phyloP scores from a whole-genome alignment of 2,329 filamentous ascomycete species.

The Aureobasidium sp. region DNA sequence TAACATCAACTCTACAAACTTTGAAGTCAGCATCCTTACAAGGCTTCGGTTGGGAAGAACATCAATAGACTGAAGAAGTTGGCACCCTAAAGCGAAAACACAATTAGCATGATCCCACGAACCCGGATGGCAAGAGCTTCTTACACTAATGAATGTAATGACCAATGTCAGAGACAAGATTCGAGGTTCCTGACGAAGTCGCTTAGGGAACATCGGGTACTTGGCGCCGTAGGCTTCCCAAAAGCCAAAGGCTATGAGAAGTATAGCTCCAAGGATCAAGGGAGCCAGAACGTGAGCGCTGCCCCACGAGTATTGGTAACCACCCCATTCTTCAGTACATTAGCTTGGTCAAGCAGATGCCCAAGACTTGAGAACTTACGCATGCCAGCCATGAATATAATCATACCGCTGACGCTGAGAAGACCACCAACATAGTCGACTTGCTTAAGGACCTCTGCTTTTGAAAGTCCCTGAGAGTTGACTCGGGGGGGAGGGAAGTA shows the following conservation, averaged over 20 bases:
- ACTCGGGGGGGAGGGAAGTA: slow-evolving; percentile 46
- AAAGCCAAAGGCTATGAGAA: slow-evolving; percentile 26
- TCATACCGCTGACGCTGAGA: slow-evolving; percentile 41
- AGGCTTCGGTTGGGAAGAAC: slow-evolving; percentile 57
- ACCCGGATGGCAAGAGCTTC: too few relatives aligned
- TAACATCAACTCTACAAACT: background rate
- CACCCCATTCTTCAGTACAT: slow-evolving; percentile 18
- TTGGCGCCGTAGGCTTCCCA: slow-evolving; percentile 25
- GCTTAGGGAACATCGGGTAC: slow-evolving; percentile 28
- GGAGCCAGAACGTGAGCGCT: slow-evolving; percentile 27
- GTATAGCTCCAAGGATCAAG: slow-evolving; percentile 24
- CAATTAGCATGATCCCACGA: too few relatives aligned
- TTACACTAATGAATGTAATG: slow-evolving; percentile 29
- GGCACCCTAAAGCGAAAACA: slow-evolving; percentile 20
- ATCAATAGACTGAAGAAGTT: slow-evolving; percentile 35
- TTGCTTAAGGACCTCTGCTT: slow-evolving; percentile 33
- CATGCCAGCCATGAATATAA: slow-evolving; percentile 42
- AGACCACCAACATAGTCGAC: slow-evolving; percentile 46
- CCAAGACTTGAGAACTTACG: slow-evolving; percentile 9
- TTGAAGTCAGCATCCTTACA: slow-evolving; percentile 21
- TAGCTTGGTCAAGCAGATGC: slow-evolving; percentile 5
- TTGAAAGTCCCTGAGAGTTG: slow-evolving; percentile 32
- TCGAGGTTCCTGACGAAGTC: slow-evolving; percentile 25
- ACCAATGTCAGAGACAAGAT: slow-evolving; percentile 29
- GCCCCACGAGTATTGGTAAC: slow-evolving; percentile 25